Evolutionary conservation across 108 stramenopile genomes (phyloP).

Genomic region (Cyclotella choctawhatcheeana): DNA sequence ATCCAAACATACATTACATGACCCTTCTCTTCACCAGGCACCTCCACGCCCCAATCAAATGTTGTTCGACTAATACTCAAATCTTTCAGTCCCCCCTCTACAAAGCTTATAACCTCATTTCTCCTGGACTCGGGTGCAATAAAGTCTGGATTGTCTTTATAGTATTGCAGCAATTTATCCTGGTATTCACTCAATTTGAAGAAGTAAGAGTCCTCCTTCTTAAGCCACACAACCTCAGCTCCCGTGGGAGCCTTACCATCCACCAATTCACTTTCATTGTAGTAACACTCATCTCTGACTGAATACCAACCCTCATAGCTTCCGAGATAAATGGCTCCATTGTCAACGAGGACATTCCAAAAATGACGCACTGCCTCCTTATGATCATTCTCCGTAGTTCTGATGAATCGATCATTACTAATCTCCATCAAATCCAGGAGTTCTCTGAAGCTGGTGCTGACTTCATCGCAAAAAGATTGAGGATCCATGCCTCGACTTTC

Average conservation of each 20-base stretch:
- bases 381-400: slow-evolving; percentile 91
- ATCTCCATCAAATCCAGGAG: slow-evolving; percentile 81
- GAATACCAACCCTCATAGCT: slow-evolving; percentile 98
- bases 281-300: slow-evolving; percentile 96
- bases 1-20: slow-evolving; percentile 99
- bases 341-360: slow-evolving; percentile 83
- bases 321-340: slow-evolving; percentile 92
- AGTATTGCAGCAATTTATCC: slow-evolving; percentile 83
- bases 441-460: slow-evolving; percentile 80
- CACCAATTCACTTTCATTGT: slow-evolving; percentile 93
- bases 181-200: slow-evolving; percentile 90
- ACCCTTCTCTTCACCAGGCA: slow-evolving; percentile 79
- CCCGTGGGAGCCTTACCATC: slow-evolving; percentile 95
- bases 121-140: slow-evolving; percentile 88
- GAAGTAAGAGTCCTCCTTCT: slow-evolving; percentile 97
- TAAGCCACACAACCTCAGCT: slow-evolving; percentile 92
- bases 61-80: slow-evolving; percentile 91
- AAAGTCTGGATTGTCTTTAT: slow-evolving; percentile 84
- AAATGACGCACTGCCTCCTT: slow-evolving; percentile 82
- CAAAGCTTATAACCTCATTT: slow-evolving; percentile 90
- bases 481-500: slow-evolving; percentile 72
- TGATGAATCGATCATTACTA: slow-evolving; percentile 89
- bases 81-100: slow-evolving; percentile 89
- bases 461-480: slow-evolving; percentile 85
- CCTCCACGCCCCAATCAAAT: slow-evolving; percentile 95